Conservation (phyloP, 1,139 yeast species). For the Diutina siamensis region DNA sequence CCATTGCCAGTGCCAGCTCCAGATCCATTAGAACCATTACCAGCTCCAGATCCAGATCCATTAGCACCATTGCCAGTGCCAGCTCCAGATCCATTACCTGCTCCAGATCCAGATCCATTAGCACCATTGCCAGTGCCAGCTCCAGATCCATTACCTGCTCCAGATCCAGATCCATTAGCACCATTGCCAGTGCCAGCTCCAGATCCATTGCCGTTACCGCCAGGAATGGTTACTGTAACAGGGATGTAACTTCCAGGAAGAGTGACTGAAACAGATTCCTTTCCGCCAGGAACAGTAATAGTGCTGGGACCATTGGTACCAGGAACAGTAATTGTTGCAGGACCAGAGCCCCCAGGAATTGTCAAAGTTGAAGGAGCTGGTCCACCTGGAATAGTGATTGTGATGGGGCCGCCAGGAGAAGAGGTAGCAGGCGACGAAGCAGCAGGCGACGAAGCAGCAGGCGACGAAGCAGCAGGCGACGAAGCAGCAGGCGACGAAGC, state of each 20-base stretch:
- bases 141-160: not conserved
- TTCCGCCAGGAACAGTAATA: not conserved
- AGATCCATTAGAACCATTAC: not conserved
- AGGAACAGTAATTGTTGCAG: too few species aligned
- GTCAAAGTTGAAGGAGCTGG: too few species aligned
- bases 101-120: not conserved
- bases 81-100: not conserved
- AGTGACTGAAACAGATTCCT: too few species aligned
- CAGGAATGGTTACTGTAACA: not conserved
- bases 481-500: too few species aligned
- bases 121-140: not conserved
- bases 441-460: too few species aligned
- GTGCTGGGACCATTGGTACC: too few species aligned
- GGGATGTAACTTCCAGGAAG: too few species aligned
- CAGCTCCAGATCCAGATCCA: not conserved
- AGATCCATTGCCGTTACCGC: not conserved
- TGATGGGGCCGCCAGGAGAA: too few species aligned
- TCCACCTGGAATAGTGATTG: too few species aligned
- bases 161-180: not conserved
- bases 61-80: not conserved
- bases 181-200: not conserved
- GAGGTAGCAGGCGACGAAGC: too few species aligned
- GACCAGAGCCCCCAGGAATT: too few species aligned
- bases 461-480: too few species aligned
- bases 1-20: not conserved